Percentiles rank a stretch among this genome's conserved stretches.
Evolutionary conservation across 2,329 filamentous ascomycete species (phyloP).

Genomic region (Ophiostoma novo-ulmi): DNA sequence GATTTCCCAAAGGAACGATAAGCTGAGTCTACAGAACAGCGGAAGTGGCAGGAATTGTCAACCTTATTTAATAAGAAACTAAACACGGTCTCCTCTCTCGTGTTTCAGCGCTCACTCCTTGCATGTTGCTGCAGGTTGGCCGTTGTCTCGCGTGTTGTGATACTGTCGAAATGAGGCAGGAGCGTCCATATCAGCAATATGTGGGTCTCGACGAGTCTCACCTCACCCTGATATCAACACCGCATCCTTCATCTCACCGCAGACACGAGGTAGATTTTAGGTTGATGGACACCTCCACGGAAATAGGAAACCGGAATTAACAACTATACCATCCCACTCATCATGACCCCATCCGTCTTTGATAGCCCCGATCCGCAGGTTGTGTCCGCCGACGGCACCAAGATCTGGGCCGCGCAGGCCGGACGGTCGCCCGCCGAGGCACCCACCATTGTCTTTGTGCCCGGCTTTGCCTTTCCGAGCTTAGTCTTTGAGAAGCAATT

Average conservation of each 20-base stretch:
- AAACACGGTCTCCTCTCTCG: not conserved
- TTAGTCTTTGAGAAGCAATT: slow-evolving; percentile 24
- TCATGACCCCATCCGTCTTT: slow-evolving; percentile 19
- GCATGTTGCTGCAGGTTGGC: not conserved
- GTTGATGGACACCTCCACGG: too few species aligned
- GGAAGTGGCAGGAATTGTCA: not conserved
- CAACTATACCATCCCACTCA: not conserved
- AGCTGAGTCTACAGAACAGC: not conserved
- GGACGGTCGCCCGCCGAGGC: slow-evolving; percentile 18
- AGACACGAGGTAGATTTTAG: not conserved
- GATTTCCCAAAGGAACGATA: not conserved
- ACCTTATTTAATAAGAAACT: not conserved
- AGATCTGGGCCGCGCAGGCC: slow-evolving; percentile 24
- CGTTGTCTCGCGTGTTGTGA: not conserved
- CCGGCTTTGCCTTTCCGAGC: slow-evolving; percentile 22
- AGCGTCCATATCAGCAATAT: not conserved
- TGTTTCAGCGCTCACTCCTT: not conserved
- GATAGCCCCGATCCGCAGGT: slow-evolving; percentile 17
- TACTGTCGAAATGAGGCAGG: not conserved
- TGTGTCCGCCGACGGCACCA: slow-evolving; percentile 23
- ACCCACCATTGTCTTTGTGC: slow-evolving; percentile 22
- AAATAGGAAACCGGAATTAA: not conserved
- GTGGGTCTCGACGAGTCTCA: not conserved
- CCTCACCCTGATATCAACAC: not conserved
- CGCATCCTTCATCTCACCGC: not conserved